Conservation (phyloP, 2,329 filamentous ascomycete species). For the Lachnellula suecica region DNA sequence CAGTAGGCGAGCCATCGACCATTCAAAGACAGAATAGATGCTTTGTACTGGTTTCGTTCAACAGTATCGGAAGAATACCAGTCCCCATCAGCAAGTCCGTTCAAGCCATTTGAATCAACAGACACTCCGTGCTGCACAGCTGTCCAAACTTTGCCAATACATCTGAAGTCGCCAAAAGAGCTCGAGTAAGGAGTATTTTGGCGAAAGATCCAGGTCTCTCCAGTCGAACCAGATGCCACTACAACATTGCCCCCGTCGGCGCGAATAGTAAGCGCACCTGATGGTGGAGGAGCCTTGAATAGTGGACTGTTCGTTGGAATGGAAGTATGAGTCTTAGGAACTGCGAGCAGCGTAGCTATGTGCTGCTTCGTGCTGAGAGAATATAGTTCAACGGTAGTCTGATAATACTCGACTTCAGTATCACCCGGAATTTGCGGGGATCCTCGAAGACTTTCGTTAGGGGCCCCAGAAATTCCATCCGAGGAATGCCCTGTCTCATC, state of each 20-base stretch:
- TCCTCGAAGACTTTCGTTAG: conserved; percentile 21
- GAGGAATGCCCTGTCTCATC: conserved; percentile 19
- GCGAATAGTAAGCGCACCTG: conserved; percentile 71
- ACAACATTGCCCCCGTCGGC: conserved; percentile 71
- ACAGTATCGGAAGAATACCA: conserved; percentile 41
- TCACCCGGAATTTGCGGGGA: conserved; percentile 38
- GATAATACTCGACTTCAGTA: conserved; percentile 61
- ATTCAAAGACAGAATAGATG: conserved; percentile 67
- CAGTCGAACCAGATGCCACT: conserved; percentile 77
- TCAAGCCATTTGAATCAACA: conserved; percentile 29
- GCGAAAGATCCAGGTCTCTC: conserved; percentile 80
- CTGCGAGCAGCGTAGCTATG: conserved; percentile 72
- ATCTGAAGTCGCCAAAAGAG: conserved; percentile 38
- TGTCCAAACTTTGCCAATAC: conserved; percentile 91
- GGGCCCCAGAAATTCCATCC: conserved; percentile 18
- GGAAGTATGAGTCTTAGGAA: conserved; percentile 60
- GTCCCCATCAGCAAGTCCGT: conserved; percentile 25
- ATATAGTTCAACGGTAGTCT: conserved; percentile 87
- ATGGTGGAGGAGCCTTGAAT: conserved; percentile 67
- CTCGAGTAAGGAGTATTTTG: conserved; percentile 45
- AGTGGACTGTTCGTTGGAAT: conserved; percentile 58
- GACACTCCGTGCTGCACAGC: conserved; percentile 65
- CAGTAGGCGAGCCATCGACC: conserved; percentile 78
- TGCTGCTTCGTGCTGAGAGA: conserved; percentile 74
- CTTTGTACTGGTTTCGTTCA: conserved; percentile 44